Percentiles rank a stretch among this genome's conserved stretches.
Conservation (phyloP, 306 rosid species). For the Fagus crenata region DNA sequence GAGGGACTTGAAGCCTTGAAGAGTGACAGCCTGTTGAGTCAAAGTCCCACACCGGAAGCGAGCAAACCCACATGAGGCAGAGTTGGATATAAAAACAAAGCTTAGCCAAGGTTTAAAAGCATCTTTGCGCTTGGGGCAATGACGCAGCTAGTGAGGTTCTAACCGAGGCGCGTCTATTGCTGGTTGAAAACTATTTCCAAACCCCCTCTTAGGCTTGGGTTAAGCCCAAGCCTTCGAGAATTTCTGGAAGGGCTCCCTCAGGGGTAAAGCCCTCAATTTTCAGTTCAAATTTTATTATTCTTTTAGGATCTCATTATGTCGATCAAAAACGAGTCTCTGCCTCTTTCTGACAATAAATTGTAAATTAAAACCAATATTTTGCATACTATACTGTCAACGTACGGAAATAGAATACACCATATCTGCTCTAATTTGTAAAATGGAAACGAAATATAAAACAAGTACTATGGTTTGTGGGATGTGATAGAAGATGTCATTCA, state of each 20-base stretch:
- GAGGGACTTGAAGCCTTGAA: neutral
- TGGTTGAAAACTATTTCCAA: slow-evolving; percentile 41
- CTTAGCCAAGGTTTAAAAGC: rapidly evolving
- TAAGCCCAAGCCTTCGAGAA: slow-evolving; percentile 23
- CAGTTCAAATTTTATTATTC: neutral
- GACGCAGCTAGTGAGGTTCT: slow-evolving; percentile 40
- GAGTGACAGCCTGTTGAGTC: neutral
- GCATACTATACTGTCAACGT: no score
- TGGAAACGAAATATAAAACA: no score
- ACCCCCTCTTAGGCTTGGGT: slow-evolving; percentile 36
- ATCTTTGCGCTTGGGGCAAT: slow-evolving; percentile 46
- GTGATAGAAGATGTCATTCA: no score
- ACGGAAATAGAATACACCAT: no score
- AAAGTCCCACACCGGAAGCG: slow-evolving; percentile 17
- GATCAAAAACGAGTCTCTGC: no score
- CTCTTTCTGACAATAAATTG: no score
- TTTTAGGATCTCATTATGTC: no score
- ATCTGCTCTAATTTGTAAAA: no score
- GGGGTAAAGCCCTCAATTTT: slow-evolving; percentile 33
- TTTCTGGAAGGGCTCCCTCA: slow-evolving; percentile 40
- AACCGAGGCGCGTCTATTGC: slow-evolving; percentile 45
- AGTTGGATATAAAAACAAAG: neutral
- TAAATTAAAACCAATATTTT: no score
- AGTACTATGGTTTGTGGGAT: no score
- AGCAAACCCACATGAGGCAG: neutral